Evolutionary conservation across 371 early-diverging fungal species (phyloP).

Genomic region (Haplosporangium sp.): DNA sequence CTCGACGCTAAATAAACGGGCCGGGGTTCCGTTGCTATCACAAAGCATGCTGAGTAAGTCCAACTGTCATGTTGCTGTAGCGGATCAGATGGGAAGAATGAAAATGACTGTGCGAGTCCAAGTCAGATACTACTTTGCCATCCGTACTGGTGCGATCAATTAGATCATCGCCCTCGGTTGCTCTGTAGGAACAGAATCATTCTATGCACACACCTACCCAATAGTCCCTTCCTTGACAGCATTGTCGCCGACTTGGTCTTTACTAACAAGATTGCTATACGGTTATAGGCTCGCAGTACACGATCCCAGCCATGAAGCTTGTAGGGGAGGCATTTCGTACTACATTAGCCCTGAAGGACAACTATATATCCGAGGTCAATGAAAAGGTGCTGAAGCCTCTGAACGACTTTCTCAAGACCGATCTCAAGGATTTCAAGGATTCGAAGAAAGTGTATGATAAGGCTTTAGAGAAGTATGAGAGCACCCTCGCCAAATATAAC

Average conservation of each 20-base stretch:
- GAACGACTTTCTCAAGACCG: conserved; percentile 68
- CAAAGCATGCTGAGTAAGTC: conserved; percentile 56
- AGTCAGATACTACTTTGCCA: too few species aligned
- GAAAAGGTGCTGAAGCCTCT: conserved; percentile 72
- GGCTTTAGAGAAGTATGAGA: conserved; percentile 72
- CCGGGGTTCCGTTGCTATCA: conserved; percentile 50
- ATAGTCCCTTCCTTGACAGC: not conserved
- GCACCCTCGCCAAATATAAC: conserved; percentile 67
- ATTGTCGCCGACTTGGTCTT: conserved; percentile 9
- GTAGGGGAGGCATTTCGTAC: conserved; percentile 44
- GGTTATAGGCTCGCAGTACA: conserved; percentile 36
- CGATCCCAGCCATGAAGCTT: conserved; percentile 45
- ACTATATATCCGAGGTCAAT: conserved; percentile 67
- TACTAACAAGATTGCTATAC: too few species aligned
- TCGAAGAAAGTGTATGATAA: conserved; percentile 69
- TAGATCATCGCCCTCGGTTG: too few species aligned
- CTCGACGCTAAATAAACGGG: conserved; percentile 37
- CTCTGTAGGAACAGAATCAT: too few species aligned
- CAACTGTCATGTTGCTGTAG: not conserved
- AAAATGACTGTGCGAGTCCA: not conserved
- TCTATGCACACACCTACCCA: too few species aligned
- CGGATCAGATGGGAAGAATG: not conserved
- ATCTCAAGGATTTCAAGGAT: conserved; percentile 72
- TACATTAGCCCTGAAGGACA: conserved; percentile 37
- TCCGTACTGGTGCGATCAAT: too few species aligned